Percentiles rank a stretch among this genome's conserved stretches.
These are phyloP conservation scores for Sphaerostilbella broomeana DNA, from an alignment of 2,329 filamentous ascomycete species.

Conservation along the genomic window DNA sequence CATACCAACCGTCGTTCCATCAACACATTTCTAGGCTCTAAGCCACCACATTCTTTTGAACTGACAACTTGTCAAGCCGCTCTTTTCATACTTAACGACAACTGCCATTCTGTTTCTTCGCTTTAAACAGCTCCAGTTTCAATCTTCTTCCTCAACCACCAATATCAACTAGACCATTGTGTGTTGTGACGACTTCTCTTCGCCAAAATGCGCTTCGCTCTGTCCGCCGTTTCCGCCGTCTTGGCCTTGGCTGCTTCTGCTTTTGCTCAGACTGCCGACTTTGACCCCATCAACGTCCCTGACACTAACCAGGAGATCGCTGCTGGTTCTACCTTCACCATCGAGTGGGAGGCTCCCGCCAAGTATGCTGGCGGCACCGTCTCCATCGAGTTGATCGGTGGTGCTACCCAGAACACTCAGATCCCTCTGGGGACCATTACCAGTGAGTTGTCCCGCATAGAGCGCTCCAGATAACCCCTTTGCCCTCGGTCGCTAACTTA, in stretches of 20 bases:
- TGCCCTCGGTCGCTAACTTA: neutral
- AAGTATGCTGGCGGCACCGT: slow-evolving; percentile 38
- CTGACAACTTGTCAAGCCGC: too few species aligned
- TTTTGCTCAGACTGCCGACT: slow-evolving; percentile 49
- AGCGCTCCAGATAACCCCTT: neutral
- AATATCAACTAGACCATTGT: slow-evolving; percentile 2
- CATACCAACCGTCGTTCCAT: slow-evolving; percentile 22
- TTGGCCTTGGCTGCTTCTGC: slow-evolving; percentile 46
- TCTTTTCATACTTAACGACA: slow-evolving; percentile 9
- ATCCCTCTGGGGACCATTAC: slow-evolving; percentile 37
- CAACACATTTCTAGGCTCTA: slow-evolving; percentile 20
- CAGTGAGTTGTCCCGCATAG: slow-evolving; percentile 36
- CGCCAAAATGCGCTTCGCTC: slow-evolving; percentile 49
- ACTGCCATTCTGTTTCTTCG: slow-evolving; percentile 6
- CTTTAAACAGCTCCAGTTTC: slow-evolving; percentile 4
- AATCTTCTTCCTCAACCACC: slow-evolving; percentile 12
- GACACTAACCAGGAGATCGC: slow-evolving; percentile 34
- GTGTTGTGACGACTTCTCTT: slow-evolving; percentile 4
- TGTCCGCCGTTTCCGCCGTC: slow-evolving; percentile 39
- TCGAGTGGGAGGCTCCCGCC: slow-evolving; percentile 43
- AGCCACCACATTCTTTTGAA: too few species aligned
- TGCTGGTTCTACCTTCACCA: slow-evolving; percentile 43
- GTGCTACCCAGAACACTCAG: slow-evolving; percentile 37
- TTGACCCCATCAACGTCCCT: slow-evolving; percentile 48
- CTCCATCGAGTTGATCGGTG: slow-evolving; percentile 50